These are phyloP conservation scores for Aspergillus carlsbadensis DNA, from an alignment of 495 filamentous ascomycete genomes.

Conservation along the genomic window DNA sequence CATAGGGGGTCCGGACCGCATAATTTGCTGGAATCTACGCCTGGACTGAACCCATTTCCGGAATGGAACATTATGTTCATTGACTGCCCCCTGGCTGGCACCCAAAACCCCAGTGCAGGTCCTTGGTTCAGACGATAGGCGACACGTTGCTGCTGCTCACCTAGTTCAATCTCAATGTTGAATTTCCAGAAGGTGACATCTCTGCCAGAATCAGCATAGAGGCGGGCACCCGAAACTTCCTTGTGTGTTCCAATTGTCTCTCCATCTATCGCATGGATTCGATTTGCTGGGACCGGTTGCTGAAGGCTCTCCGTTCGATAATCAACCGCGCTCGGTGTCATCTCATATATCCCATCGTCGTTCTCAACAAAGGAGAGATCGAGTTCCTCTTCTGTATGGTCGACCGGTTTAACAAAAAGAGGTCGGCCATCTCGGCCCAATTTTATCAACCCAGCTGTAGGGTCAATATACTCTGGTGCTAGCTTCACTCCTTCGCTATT, in stretches of 20 bases:
- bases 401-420: constrained; percentile 81
- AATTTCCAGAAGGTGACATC: constrained; percentile 97
- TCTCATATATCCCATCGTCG: constrained; percentile 78
- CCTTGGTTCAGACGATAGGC: constrained; percentile 95
- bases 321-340: constrained; percentile 44
- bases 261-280: constrained; percentile 55
- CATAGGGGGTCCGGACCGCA: constrained; percentile 94
- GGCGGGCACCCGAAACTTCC: constrained; percentile 75
- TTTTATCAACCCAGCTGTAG: constrained; percentile 83
- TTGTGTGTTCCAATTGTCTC: constrained; percentile 73
- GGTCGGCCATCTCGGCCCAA: constrained; percentile 75
- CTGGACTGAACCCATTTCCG: constrained; percentile 91
- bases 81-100: constrained; percentile 76
- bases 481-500: constrained; percentile 60
- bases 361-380: constrained; percentile 77
- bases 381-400: constrained; percentile 67
- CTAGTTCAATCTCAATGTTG: constrained; percentile 86
- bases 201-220: constrained; percentile 80
- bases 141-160: constrained; percentile 71
- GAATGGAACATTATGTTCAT: constrained; percentile 99
- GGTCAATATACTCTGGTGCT: constrained; percentile 81
- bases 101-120: constrained; percentile 90
- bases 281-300: constrained; percentile 42
- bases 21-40: constrained; percentile 72
- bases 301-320: constrained; percentile 36